Base-by-base conservation (phyloP, 139 green algal genomes). In the Chlorella sp. region DNA sequence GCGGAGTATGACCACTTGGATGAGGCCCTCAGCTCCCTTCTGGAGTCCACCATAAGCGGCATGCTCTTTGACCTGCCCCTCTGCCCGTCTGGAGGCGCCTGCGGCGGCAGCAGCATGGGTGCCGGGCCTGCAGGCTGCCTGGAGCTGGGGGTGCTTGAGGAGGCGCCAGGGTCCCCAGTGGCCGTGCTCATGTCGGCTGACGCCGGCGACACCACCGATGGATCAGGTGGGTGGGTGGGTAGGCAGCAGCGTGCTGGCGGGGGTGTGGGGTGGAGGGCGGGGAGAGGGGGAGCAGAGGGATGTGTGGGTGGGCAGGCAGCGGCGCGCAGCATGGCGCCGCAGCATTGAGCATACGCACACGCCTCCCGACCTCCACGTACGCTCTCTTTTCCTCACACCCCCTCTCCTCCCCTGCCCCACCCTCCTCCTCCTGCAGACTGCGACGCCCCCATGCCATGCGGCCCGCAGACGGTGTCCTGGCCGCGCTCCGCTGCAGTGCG, bases 51-150 rank as follows among this genome's bases (percentile, higher is more conserved):
- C 3, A 77, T 90, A 32, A 69, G 42, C 39, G 76, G 64, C 83
- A 79, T 86, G 82, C 82, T 86, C n/a, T 86, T 86, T 86, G 82
- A 86, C 79, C 28, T 73, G 81, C 81, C 81, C 53, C 30, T 86
- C 24, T 21, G 26, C 14, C 79, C 40, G 14, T 4, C 37, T 30
- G 36, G 26, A 48, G 48, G 71, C 81, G 60, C 37, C 81, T 28
- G 32, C 48, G 53, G 7, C 36, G 81, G 42, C 53, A 14, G 34
- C 79, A 5, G 3, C 73, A 37, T 24, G 28, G 26, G 15, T 24
- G 32, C 73, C 18, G n/a, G 15, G 3, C 22, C 40, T 14, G 78
- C 40, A 0, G 80, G 14, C 36, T 37, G 82, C 64, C 5, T 71
- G 64, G 64, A 71, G 64, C 64, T 32, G 11, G 48, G 48, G 7